A percentile compares a stretch with the other conserved stretches of the same genome.
Conservation (phyloP, 2,329 filamentous ascomycete species). For the Cercospora beticola region DNA sequence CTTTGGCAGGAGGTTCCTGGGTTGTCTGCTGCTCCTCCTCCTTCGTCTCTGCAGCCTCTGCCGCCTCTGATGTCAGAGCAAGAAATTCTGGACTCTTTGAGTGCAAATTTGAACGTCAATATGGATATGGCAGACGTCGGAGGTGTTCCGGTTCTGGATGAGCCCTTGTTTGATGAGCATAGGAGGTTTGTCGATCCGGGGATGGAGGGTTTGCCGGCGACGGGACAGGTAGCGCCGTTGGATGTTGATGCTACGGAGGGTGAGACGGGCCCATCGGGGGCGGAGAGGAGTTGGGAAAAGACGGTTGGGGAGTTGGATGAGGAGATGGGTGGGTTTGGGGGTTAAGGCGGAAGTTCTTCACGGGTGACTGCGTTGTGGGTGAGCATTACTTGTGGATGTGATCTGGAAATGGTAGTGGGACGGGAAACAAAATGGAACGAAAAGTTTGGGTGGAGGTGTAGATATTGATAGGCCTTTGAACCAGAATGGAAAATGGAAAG, state of each 20-base stretch:
- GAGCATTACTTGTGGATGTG: background rate
- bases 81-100: background rate
- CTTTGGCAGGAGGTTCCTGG: background rate
- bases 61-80: background rate
- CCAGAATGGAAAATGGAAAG: background rate
- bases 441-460: background rate
- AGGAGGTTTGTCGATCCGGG: background rate
- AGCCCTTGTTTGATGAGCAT: background rate
- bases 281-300: background rate
- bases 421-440: background rate
- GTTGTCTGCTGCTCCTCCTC: no score
- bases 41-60: background rate
- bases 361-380: no score
- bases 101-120: background rate
- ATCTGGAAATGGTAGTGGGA: background rate
- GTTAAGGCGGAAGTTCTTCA: background rate
- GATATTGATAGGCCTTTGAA: background rate
- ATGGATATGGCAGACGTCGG: background rate
- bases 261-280: background rate
- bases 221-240: background rate
- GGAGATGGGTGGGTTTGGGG: constrained; percentile 1
- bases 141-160: background rate
- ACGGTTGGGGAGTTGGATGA: background rate
- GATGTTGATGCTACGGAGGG: background rate
- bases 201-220: background rate